These are phyloP conservation scores for Rhodotorula sp. DNA, from an alignment of 1,284 basidiomycete genomes.

Conservation along the genomic window DNA sequence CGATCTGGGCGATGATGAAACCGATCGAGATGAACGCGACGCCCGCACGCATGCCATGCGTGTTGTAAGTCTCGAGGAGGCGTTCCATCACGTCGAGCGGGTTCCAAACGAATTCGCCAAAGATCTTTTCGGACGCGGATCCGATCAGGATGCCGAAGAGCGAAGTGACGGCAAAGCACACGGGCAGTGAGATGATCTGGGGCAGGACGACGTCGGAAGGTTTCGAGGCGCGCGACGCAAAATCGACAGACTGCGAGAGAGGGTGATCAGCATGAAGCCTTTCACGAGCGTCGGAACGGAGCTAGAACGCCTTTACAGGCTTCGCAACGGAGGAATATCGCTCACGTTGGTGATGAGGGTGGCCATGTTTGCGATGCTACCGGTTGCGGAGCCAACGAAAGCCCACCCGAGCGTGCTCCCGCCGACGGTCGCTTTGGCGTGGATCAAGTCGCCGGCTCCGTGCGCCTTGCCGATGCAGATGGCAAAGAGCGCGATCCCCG, in stretches of 20 bases:
- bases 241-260: constrained; percentile 63
- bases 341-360: constrained; percentile 58
- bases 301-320: no score
- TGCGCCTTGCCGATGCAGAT: constrained; percentile 77
- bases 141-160: constrained; percentile 82
- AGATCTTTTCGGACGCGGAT: constrained; percentile 71
- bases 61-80: constrained; percentile 54
- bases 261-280: background rate
- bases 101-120: constrained; percentile 74
- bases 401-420: constrained; percentile 73
- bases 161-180: constrained; percentile 72
- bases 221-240: constrained; percentile 67
- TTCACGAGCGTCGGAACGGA: no score
- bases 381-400: constrained; percentile 73
- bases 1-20: constrained; percentile 58
- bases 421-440: constrained; percentile 63
- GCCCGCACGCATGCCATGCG: constrained; percentile 45
- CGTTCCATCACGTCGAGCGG: constrained; percentile 68
- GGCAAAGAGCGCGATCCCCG: constrained; percentile 71
- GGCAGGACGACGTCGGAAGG: constrained; percentile 68
- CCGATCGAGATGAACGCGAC: constrained; percentile 68
- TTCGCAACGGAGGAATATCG: no score
- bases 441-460: constrained; percentile 75
- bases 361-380: constrained; percentile 74
- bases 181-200: constrained; percentile 68